Conservation (phyloP, 768 basidiomycete species). For the Roridomyces roridus region DNA sequence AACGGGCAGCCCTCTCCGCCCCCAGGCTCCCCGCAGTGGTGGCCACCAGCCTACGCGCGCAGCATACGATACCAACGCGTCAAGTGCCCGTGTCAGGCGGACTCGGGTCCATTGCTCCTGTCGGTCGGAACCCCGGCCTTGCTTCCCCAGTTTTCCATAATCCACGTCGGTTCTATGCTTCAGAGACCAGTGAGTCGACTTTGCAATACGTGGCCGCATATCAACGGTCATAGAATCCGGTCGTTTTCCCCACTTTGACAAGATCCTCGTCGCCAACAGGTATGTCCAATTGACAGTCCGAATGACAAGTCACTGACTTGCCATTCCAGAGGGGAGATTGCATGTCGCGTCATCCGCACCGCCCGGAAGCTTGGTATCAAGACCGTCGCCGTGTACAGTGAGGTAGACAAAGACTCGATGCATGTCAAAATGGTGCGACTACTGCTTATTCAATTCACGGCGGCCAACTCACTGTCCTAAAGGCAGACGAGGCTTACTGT, state of each 20-base stretch:
- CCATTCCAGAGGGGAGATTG: slow-evolving; percentile 90
- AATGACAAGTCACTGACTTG: neutral
- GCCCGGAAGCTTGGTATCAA: slow-evolving; percentile 87
- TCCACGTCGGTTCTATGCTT: slow-evolving; percentile 28
- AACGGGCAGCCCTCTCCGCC: slow-evolving; percentile 38
- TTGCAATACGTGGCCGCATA: neutral
- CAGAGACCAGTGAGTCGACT: slow-evolving; percentile 34
- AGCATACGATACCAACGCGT: slow-evolving; percentile 17
- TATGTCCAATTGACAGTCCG: slow-evolving; percentile 30
- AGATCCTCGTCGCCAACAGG: slow-evolving; percentile 93
- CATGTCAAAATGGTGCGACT: slow-evolving; percentile 78
- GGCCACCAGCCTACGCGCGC: slow-evolving; percentile 13
- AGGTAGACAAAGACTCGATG: slow-evolving; percentile 79
- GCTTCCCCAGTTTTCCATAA: neutral
- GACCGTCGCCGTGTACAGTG: slow-evolving; percentile 92
- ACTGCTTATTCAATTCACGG: neutral
- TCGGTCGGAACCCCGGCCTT: slow-evolving; percentile 10
- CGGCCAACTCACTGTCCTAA: neutral
- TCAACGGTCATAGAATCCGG: slow-evolving; percentile 16
- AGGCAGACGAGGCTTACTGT: slow-evolving; percentile 90
- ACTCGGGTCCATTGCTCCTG: neutral
- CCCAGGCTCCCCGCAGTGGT: slow-evolving; percentile 27
- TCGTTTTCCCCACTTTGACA: slow-evolving; percentile 74
- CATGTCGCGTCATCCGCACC: slow-evolving; percentile 92
- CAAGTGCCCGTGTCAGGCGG: neutral